Conservation (phyloP, 495 filamentous ascomycete genomes). For the Aspergillus heteromorphus region DNA sequence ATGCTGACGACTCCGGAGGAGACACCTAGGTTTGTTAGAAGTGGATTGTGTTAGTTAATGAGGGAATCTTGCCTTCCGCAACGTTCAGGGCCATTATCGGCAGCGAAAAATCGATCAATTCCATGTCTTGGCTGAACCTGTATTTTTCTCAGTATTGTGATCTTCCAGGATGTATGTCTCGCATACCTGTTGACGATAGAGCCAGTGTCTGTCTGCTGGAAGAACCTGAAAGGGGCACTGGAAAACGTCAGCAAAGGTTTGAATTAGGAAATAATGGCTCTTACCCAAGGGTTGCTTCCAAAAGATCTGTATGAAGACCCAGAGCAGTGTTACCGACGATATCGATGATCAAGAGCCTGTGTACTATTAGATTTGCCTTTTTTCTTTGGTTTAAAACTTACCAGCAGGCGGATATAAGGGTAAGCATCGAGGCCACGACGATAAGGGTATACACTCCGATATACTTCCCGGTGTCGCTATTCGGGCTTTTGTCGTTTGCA, state of each 20-base stretch:
- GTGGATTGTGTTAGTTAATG: neutral
- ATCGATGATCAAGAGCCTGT: constrained; percentile 12
- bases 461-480: constrained; percentile 33
- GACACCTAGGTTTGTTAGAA: constrained; percentile 19
- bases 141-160: neutral
- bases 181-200: constrained; percentile 8
- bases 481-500: constrained; percentile 28
- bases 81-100: constrained; percentile 15
- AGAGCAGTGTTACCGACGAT: constrained; percentile 29
- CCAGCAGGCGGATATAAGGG: constrained; percentile 3
- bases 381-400: neutral
- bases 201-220: constrained; percentile 14
- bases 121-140: constrained; percentile 33
- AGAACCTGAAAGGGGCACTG: constrained; percentile 30
- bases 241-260: neutral
- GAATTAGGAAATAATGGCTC: neutral
- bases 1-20: constrained; percentile 16
- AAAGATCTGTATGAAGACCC: constrained; percentile 20
- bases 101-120: constrained; percentile 36
- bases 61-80: neutral
- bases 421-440: constrained; percentile 18
- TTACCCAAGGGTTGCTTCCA: constrained; percentile 13
- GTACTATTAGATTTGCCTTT: neutral
- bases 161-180: neutral
- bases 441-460: constrained; percentile 43